A percentile compares a stretch with the other conserved stretches of the same genome.
These are phyloP conservation scores for Corchorus olitorius DNA, from an alignment of 345 rosid species.

Conservation along the genomic window DNA sequence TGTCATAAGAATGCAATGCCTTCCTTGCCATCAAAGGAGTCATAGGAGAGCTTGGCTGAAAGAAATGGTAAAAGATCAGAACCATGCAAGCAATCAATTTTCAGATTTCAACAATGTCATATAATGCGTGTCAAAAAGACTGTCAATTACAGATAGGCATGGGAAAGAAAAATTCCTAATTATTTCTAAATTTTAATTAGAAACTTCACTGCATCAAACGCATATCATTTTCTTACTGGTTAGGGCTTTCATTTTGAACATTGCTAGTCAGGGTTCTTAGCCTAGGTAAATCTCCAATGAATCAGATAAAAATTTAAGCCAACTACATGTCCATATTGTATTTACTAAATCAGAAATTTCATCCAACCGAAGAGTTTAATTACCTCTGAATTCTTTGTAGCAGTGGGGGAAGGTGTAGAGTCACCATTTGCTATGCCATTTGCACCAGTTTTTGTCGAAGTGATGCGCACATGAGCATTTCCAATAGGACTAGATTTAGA, in stretches of 20 bases:
- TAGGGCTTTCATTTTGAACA: neutral
- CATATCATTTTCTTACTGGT: neutral
- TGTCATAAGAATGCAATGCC: conserved; percentile 51
- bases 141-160: neutral
- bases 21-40: conserved; percentile 52
- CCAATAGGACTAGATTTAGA: conserved; percentile 36
- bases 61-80: conserved; percentile 19
- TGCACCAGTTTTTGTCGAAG: conserved; percentile 39
- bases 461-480: conserved; percentile 28
- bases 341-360: conserved; percentile 5
- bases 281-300: neutral
- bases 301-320: neutral
- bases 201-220: neutral
- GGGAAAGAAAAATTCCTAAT: neutral
- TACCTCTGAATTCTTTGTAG: conserved; percentile 65
- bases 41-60: conserved; percentile 58
- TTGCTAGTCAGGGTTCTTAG: neutral
- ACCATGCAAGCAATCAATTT: neutral
- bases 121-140: neutral
- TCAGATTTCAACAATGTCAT: neutral
- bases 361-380: neutral
- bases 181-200: neutral
- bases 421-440: conserved; percentile 35
- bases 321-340: conserved; percentile 1
- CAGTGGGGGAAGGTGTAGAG: conserved; percentile 43